Conservation (phyloP, 306 rosid genomes). For the Biancaea sappan region DNA sequence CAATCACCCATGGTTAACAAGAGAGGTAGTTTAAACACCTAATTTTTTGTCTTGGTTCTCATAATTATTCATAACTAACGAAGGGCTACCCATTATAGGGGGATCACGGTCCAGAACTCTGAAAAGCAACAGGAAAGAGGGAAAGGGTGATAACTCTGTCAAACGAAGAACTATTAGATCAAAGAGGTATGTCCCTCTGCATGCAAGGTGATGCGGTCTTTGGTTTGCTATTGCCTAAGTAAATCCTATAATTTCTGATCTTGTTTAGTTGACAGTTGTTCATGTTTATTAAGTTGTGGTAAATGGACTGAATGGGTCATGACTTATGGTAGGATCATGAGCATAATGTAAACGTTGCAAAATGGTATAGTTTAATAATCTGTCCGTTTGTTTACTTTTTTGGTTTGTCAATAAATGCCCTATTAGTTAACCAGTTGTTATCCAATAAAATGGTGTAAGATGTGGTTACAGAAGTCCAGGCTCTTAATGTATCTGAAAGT, state of each 20-base stretch:
- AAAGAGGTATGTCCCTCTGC: constrained; percentile 49
- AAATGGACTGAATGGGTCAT: neutral
- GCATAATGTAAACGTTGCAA: neutral
- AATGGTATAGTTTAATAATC: neutral
- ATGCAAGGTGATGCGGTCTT: constrained; percentile 2
- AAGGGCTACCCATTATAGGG: constrained; percentile 41
- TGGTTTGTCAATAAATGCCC: constrained; percentile 10
- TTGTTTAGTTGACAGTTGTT: constrained; percentile 15
- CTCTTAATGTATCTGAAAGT: neutral
- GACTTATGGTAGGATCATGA: neutral
- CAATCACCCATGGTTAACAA: constrained; percentile 47
- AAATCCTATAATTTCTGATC: constrained; percentile 21
- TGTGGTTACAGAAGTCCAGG: neutral
- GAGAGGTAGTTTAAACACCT: constrained; percentile 46
- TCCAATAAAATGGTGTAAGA: neutral
- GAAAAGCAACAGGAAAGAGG: constrained; percentile 52
- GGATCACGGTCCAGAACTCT: constrained; percentile 43
- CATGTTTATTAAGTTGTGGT: neutral
- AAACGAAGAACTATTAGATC: constrained; percentile 39
- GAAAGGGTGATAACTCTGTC: constrained; percentile 40
- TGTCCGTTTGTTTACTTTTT: neutral
- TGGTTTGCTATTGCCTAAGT: constrained; percentile 3
- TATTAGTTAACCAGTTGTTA: constrained; percentile 4
- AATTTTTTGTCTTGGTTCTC: constrained; percentile 5
- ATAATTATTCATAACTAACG: constrained; percentile 8